phyloP scores from a whole-genome alignment of 2,329 filamentous ascomycete species.

The Tolypocladium ovalisporum region DNA sequence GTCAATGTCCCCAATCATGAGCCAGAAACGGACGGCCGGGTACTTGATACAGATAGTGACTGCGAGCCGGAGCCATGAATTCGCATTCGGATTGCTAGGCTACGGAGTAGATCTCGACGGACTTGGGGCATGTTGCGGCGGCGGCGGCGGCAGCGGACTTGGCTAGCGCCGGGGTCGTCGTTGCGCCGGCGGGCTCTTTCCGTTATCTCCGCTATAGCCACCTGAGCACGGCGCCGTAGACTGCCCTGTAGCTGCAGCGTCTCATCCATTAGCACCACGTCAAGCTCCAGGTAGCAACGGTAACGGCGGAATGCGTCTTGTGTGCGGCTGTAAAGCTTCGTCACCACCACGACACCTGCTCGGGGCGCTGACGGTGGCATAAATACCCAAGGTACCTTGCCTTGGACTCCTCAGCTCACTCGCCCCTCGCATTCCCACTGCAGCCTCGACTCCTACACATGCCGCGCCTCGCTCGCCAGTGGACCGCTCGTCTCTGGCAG shows the following conservation, averaged over 20 bases:
- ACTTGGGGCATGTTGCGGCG: no score
- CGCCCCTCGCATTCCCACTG: background rate
- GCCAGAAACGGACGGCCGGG: background rate
- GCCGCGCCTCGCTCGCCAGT: background rate
- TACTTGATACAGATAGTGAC: no score
- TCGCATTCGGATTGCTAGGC: no score
- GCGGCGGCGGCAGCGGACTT: background rate
- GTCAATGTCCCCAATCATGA: background rate
- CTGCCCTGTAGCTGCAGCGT: background rate
- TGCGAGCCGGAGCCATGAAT: no score
- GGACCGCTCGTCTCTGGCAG: constrained; percentile 5
- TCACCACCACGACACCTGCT: background rate
- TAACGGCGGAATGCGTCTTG: no score
- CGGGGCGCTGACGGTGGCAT: background rate
- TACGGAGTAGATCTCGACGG: background rate
- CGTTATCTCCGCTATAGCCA: background rate
- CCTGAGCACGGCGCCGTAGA: no score
- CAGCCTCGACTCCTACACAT: background rate
- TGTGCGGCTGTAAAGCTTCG: no score
- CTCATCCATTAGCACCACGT: no score
- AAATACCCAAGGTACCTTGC: no score
- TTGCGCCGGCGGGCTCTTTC: background rate
- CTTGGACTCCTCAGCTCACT: background rate
- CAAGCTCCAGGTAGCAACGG: no score
- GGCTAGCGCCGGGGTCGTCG: background rate